Base-by-base conservation (phyloP, 768 basidiomycete genomes). In the Phaeolepiota aurea region DNA sequence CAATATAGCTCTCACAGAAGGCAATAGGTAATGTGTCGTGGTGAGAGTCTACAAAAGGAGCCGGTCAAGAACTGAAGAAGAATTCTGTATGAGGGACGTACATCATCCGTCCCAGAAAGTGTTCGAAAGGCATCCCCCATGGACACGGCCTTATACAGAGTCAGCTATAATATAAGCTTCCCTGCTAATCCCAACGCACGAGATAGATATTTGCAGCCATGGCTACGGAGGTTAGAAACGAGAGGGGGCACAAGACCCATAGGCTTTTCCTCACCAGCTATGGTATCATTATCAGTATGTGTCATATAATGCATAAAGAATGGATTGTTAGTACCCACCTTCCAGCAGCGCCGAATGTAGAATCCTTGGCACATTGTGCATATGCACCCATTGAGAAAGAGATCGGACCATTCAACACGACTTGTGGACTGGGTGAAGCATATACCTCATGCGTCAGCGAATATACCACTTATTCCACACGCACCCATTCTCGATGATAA, bases 271-370 rank as follows among this genome's bases (percentile, higher is more conserved):
- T n/a, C 25, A n/a, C n/a, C 25, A 28, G 7, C 25, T 28, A n/a
- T 7, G n/a, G 25, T n/a, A n/a, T n/a, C n/a, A n/a, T n/a, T n/a
- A n/a, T n/a, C n/a, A n/a, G n/a, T n/a, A n/a, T n/a, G n/a, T n/a
- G n/a, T n/a, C n/a, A n/a, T n/a, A n/a, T n/a, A n/a, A n/a, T n/a
- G n/a, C n/a, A n/a, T n/a, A n/a, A n/a, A n/a, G n/a, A n/a, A n/a
- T n/a, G n/a, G n/a, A n/a, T n/a, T n/a, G 12, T 35, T 7, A n/a
- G 7, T 7, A n/a, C 25, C 7, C 25, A 69, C 76, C 63, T 70
- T 71, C 70, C 72, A 77, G 42, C 74, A 75, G 40, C 68, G 56
- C 25, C 64, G 56, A 19, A 76, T 66, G 32, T 71, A 71, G 44
- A 69, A 76, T 2, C 59, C 53, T 49, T 76, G 66, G 48, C 73